phyloP scores from a whole-genome alignment of 1,139 yeast genomes.

The Taphrina communis region DNA sequence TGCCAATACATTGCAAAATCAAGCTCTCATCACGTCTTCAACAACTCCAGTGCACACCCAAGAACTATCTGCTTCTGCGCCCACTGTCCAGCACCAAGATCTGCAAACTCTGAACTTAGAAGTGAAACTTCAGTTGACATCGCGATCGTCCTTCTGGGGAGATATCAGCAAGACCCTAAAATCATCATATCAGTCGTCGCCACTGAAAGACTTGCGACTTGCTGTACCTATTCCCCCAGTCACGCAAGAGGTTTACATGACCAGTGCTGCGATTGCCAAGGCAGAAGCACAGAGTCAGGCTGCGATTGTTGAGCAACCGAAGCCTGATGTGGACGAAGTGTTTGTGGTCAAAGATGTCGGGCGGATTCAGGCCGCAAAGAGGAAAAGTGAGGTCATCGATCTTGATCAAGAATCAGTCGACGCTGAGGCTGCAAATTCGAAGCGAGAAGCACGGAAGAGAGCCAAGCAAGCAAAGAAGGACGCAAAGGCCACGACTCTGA shows the following conservation, averaged over 20 bases:
- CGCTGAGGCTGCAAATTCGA: neutral
- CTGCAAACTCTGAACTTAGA: neutral
- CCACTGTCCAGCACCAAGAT: neutral
- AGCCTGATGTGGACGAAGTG: constrained; percentile 18
- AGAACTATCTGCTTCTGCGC: neutral
- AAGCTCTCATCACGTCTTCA: neutral
- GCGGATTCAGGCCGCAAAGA: constrained; percentile 17
- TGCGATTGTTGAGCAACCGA: constrained; percentile 4
- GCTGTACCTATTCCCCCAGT: constrained; percentile 35
- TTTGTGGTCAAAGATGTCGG: constrained; percentile 33
- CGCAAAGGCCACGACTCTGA: neutral
- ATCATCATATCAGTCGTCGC: neutral
- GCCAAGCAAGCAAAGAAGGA: constrained; percentile 19
- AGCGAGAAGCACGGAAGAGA: constrained; percentile 20
- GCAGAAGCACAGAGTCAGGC: neutral
- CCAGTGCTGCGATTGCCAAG: neutral
- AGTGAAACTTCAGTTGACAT: neutral
- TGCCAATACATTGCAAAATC: constrained; percentile 21
- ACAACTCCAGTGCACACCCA: neutral
- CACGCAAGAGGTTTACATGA: constrained; percentile 16
- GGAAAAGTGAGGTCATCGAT: constrained; percentile 30
- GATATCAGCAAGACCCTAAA: neutral
- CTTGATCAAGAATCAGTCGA: neutral
- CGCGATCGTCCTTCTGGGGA: constrained; percentile 19
- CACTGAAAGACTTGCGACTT: constrained; percentile 3